These are phyloP conservation scores for Macrotyloma uniflorum DNA, from an alignment of 306 rosid species.

Conservation along the genomic window DNA sequence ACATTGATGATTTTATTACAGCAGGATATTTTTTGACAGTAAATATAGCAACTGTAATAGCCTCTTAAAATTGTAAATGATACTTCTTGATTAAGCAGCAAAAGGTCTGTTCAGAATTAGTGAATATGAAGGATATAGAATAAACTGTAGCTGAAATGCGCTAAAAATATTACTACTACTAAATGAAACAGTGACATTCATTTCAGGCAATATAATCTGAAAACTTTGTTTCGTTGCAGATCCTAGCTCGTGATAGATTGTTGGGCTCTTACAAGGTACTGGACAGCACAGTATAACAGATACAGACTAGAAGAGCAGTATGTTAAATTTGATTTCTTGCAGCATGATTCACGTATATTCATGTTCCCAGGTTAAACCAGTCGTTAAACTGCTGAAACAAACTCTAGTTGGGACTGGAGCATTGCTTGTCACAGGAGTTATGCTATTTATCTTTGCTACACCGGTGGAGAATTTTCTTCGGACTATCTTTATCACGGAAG, in stretches of 20 bases:
- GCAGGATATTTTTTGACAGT: background rate
- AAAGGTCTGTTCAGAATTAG: background rate
- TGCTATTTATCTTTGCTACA: slow-evolving; percentile 79
- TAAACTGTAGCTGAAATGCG: slow-evolving; percentile 13
- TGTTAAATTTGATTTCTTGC: slow-evolving; percentile 26
- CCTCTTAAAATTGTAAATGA: slow-evolving; percentile 25
- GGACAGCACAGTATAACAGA: slow-evolving; percentile 1
- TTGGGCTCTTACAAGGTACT: slow-evolving; percentile 96
- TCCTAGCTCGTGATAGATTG: slow-evolving; percentile 94
- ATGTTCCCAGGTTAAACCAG: slow-evolving; percentile 87
- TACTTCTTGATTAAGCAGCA: background rate
- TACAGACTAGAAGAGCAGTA: slow-evolving; percentile 24
- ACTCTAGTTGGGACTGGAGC: slow-evolving; percentile 92
- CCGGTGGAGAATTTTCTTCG: slow-evolving; percentile 76
- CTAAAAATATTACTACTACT: background rate
- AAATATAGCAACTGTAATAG: background rate
- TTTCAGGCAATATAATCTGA: slow-evolving; percentile 40
- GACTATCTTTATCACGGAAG: slow-evolving; percentile 55
- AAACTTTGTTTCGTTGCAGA: slow-evolving; percentile 49
- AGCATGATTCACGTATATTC: slow-evolving; percentile 29
- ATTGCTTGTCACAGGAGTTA: slow-evolving; percentile 82
- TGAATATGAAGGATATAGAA: background rate
- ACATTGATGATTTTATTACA: background rate
- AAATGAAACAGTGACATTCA: slow-evolving; percentile 17
- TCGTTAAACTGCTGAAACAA: slow-evolving; percentile 84